These are phyloP conservation scores for Salisapilia sapeloensis DNA, from an alignment of 352 stramenopile species.

Conservation along the genomic window DNA sequence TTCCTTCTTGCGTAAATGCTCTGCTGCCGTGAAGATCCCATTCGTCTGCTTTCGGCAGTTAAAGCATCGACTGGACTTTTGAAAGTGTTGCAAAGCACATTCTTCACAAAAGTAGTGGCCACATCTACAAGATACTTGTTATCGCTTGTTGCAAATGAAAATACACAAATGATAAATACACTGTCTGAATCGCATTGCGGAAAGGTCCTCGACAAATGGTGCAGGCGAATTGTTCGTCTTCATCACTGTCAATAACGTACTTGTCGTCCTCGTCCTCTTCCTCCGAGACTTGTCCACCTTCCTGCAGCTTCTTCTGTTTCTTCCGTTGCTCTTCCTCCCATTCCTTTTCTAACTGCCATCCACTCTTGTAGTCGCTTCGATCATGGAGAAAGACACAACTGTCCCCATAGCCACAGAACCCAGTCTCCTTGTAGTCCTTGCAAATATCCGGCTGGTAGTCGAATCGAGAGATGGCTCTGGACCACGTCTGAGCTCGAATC, in stretches of 20 bases:
- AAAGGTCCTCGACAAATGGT: constrained; percentile 90
- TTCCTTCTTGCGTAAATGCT: constrained; percentile 51
- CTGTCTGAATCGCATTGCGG: constrained; percentile 87
- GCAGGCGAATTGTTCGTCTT: constrained; percentile 87
- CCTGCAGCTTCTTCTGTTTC: constrained; percentile 55
- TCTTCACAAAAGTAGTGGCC: constrained; percentile 93
- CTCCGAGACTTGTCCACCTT: constrained; percentile 24
- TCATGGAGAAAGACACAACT: constrained; percentile 98
- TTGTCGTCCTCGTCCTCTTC: constrained; percentile 50
- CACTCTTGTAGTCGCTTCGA: constrained; percentile 93
- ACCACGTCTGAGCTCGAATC: constrained; percentile 88
- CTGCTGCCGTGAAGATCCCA: constrained; percentile 82
- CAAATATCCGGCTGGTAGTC: constrained; percentile 97
- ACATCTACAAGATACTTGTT: constrained; percentile 30
- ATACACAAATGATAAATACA: constrained; percentile 10
- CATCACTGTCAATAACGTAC: constrained; percentile 39
- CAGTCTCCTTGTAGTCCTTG: constrained; percentile 99
- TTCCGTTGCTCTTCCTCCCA: constrained; percentile 88
- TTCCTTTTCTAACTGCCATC: constrained; percentile 96
- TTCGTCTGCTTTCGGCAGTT: constrained; percentile 92
- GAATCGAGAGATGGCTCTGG: constrained; percentile 90
- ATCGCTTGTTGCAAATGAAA: not conserved
- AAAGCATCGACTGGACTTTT: constrained; percentile 78
- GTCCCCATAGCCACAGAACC: constrained; percentile 96
- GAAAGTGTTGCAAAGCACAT: constrained; percentile 81